These are phyloP conservation scores for Coffea canephora DNA, from an alignment of 257 asterid species.

Conservation along the genomic window DNA sequence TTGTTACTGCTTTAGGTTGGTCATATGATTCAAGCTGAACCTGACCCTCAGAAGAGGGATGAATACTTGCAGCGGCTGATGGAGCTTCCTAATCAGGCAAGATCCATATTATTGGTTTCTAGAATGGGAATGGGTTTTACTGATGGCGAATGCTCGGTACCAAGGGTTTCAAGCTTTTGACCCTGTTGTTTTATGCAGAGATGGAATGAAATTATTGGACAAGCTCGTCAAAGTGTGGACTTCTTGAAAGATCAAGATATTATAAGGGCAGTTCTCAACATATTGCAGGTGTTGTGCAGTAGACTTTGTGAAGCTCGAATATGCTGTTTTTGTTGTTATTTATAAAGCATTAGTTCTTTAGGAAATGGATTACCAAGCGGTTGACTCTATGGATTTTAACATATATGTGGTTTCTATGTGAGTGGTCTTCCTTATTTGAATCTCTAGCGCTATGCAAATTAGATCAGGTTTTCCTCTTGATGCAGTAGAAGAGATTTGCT, in stretches of 20 bases:
- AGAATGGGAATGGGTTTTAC: not conserved
- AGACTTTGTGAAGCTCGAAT: not conserved
- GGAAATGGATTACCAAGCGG: not conserved
- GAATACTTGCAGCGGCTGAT: slow-evolving; percentile 89
- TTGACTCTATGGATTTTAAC: not conserved
- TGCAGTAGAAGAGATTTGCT: not conserved
- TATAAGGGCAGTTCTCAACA: slow-evolving; percentile 87
- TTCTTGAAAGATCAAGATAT: slow-evolving; percentile 86
- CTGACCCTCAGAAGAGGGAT: slow-evolving; percentile 88
- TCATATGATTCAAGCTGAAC: slow-evolving; percentile 90
- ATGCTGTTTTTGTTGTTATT: not conserved
- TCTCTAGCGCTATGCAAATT: not conserved
- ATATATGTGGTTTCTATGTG: not conserved
- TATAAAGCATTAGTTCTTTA: not conserved
- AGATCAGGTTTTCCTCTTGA: not conserved
- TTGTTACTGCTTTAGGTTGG: slow-evolving; percentile 59
- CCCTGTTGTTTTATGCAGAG: slow-evolving; percentile 48
- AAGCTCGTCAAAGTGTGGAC: slow-evolving; percentile 88
- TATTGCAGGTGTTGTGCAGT: slow-evolving; percentile 65
- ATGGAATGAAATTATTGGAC: slow-evolving; percentile 95
- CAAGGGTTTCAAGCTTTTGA: slow-evolving; percentile 22
- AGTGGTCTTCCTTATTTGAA: not conserved
- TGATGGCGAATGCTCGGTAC: not conserved
- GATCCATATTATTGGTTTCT: not conserved
- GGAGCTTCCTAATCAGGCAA: slow-evolving; percentile 92